A percentile compares a stretch with the other conserved stretches of the same genome.
phyloP scores from a whole-genome alignment of 164 flowering plant species.

The Dillenia suffruticosa region DNA sequence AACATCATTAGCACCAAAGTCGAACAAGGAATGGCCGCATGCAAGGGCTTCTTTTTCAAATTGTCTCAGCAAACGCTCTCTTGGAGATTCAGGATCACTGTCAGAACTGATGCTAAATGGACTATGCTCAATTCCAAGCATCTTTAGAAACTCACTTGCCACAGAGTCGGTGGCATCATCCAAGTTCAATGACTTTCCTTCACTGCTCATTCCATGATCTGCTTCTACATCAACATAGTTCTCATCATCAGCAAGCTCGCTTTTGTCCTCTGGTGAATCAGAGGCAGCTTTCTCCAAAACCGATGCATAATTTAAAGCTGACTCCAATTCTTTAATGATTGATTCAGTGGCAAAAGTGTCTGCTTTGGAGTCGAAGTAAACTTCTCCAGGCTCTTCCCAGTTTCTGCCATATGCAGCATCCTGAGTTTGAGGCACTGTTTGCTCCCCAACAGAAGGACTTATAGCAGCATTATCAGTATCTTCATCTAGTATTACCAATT shows the following conservation, averaged over 20 bases:
- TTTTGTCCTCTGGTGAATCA: conserved; percentile 36
- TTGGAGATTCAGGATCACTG: conserved; percentile 89
- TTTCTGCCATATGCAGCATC: conserved; percentile 12
- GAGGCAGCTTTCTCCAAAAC: conserved; percentile 33
- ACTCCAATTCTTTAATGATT: conserved; percentile 51
- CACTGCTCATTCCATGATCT: conserved; percentile 17
- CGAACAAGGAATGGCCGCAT: conserved; percentile 46
- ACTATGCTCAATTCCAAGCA: conserved; percentile 79
- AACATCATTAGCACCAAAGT: conserved; percentile 33
- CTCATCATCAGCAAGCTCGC: conserved; percentile 13
- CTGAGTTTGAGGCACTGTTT: conserved; percentile 5
- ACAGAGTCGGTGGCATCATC: conserved; percentile 68
- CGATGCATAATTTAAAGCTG: conserved; percentile 37
- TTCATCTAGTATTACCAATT: conserved; percentile 22
- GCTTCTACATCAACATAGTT: conserved; percentile 26
- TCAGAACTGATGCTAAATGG: conserved; percentile 66
- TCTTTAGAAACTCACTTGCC: conserved; percentile 71
- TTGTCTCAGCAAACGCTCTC: conserved; percentile 78
- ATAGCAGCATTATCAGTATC: conserved; percentile 9
- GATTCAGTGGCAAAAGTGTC: conserved; percentile 21
- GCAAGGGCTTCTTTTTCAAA: conserved; percentile 82
- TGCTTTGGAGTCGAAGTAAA: conserved; percentile 19
- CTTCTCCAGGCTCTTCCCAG: conserved; percentile 13
- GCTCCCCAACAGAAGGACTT: conserved; percentile 11
- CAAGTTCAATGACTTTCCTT: conserved; percentile 49